phyloP scores from a whole-genome alignment of 306 rosid species.

The Sphenostylis stenocarpa region DNA sequence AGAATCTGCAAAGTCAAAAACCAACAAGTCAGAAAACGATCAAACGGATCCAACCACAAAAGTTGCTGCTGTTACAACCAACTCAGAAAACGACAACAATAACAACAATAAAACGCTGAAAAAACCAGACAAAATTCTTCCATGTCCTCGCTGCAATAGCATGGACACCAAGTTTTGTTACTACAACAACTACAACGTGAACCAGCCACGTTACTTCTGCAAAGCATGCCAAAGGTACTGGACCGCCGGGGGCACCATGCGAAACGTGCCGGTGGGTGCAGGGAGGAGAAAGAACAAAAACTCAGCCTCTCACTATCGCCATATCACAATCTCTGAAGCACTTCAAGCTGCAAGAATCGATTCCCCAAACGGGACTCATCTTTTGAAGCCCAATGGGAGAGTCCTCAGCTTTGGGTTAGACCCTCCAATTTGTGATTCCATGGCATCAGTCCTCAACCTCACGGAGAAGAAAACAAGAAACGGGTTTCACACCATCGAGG shows the following conservation, averaged over 20 bases:
- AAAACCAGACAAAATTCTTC: constrained; percentile 81
- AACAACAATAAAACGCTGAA: constrained; percentile 44
- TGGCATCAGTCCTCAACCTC: constrained; percentile 47
- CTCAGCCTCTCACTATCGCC: constrained; percentile 57
- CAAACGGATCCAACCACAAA: constrained; percentile 36
- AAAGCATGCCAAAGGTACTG: constrained; percentile 95
- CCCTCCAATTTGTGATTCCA: constrained; percentile 53
- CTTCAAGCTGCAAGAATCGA: constrained; percentile 61
- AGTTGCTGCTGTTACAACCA: background rate
- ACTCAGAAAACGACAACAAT: constrained; percentile 23
- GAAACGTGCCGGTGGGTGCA: constrained; percentile 91
- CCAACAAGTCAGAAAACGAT: constrained; percentile 44
- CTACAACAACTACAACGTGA: constrained; percentile 85
- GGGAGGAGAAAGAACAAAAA: constrained; percentile 85
- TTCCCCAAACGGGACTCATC: constrained; percentile 44
- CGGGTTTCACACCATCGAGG: constrained; percentile 43
- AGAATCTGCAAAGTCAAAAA: constrained; percentile 42
- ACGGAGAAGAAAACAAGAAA: constrained; percentile 49
- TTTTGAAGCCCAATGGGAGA: constrained; percentile 52
- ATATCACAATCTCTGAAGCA: constrained; percentile 67
- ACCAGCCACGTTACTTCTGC: constrained; percentile 94
- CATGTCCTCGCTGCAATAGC: constrained; percentile 93
- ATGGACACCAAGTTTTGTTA: constrained; percentile 94
- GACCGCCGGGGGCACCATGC: constrained; percentile 91
- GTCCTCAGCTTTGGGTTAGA: constrained; percentile 72